Conservation (phyloP, 78 protist genomes). For the Polysphondylium violaceum region DNA sequence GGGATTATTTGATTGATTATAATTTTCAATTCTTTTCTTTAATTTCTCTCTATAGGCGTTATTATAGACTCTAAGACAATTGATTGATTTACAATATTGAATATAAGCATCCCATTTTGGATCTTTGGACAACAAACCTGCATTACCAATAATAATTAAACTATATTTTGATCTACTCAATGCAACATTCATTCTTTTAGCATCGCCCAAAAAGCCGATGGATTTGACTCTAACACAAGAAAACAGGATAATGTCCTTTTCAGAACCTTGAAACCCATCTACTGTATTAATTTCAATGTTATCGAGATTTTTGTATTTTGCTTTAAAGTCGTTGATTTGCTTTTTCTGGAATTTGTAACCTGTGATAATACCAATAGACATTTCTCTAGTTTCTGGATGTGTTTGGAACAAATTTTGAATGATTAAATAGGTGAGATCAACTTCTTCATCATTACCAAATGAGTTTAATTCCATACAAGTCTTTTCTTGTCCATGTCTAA, state of each 20-base stretch:
- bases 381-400: not conserved
- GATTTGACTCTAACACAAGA: conserved; percentile 86
- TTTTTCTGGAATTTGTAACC: conserved; percentile 87
- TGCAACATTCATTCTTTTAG: conserved; percentile 92
- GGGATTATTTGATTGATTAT: no score
- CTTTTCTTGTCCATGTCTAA: not conserved
- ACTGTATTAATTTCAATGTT: conserved; percentile 77
- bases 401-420: not conserved
- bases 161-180: conserved; percentile 86
- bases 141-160: conserved; percentile 82
- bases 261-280: conserved; percentile 82
- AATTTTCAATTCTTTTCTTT: no score
- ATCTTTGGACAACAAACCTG: not conserved
- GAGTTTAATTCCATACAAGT: conserved; percentile 2
- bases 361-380: conserved; percentile 87
- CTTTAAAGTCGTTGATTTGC: not conserved
- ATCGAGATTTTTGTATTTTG: not conserved
- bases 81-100: no score
- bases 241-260: conserved; percentile 88
- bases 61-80: no score
- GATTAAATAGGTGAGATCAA: not conserved
- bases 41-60: no score
- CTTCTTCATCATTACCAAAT: not conserved
- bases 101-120: conserved; percentile 17
- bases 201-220: conserved; percentile 92